phyloP scores from a whole-genome alignment of 1,139 yeast genomes.

The Yamadazyma spencermartinsiae region DNA sequence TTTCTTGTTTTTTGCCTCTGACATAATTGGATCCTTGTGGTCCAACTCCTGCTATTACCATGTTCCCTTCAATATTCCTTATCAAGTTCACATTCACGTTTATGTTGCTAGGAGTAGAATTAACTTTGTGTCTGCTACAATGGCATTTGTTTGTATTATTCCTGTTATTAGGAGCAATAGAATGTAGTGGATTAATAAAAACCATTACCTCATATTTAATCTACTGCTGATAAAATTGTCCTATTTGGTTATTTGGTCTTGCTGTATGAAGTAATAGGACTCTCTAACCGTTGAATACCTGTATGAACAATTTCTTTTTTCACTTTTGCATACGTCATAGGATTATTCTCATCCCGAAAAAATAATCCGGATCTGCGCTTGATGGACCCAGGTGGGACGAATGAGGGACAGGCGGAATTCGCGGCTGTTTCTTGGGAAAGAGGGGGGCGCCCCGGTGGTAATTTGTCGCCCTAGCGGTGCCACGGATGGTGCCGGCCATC shows the following conservation, averaged over 20 bases:
- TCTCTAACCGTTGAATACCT: neutral
- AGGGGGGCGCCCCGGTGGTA: neutral
- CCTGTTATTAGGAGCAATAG: neutral
- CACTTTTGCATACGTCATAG: conserved; percentile 1
- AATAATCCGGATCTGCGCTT: conserved; percentile 2
- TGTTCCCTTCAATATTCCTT: too few relatives aligned
- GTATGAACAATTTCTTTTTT: conserved; percentile 1
- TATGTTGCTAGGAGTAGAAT: neutral
- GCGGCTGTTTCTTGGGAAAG: too few relatives aligned
- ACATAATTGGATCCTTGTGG: too few relatives aligned
- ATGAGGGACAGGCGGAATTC: neutral
- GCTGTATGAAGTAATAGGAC: neutral
- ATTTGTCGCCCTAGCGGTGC: neutral
- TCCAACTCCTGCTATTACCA: too few relatives aligned
- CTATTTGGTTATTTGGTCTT: neutral
- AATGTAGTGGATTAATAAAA: too few relatives aligned
- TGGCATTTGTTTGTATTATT: neutral
- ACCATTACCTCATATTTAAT: conserved; percentile 1
- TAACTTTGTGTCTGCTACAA: neutral
- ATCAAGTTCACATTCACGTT: neutral
- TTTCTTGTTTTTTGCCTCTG: neutral
- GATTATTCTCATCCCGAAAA: neutral
- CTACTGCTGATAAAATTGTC: neutral
- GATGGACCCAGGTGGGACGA: neutral
- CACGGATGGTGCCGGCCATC: neutral